Conservation (phyloP, 768 basidiomycete species). For the Wakefieldia striispora region DNA sequence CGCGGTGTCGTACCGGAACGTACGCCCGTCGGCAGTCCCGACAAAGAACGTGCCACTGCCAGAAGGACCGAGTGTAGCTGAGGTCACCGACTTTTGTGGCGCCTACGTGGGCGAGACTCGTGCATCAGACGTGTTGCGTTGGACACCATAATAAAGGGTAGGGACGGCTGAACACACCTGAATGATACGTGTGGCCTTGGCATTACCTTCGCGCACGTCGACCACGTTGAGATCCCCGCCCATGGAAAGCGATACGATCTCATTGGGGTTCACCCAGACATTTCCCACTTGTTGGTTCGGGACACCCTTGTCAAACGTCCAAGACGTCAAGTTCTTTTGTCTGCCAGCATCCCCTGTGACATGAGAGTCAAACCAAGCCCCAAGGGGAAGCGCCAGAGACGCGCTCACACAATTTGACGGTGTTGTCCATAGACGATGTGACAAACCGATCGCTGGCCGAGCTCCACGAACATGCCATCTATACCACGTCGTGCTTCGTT, state of each 20-base stretch:
- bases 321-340: constrained; percentile 62
- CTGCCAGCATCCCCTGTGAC: constrained; percentile 76
- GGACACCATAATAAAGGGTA: not conserved
- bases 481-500: not conserved
- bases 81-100: constrained; percentile 78
- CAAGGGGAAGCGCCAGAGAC: not conserved
- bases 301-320: constrained; percentile 73
- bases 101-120: constrained; percentile 44
- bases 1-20: constrained; percentile 56
- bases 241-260: constrained; percentile 81
- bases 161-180: constrained; percentile 42
- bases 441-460: constrained; percentile 67
- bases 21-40: constrained; percentile 78
- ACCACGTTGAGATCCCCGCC: constrained; percentile 80
- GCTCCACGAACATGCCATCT: constrained; percentile 83
- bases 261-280: constrained; percentile 69
- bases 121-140: not conserved
- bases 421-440: constrained; percentile 86
- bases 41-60: constrained; percentile 63
- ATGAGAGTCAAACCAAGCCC: not conserved
- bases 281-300: constrained; percentile 85
- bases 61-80: constrained; percentile 43
- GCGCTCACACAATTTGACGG: constrained; percentile 75
- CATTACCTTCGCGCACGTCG: constrained; percentile 61
- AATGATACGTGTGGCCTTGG: constrained; percentile 59